Base-by-base conservation (phyloP, 2,329 filamentous ascomycete genomes). In the Decorospora gaudefroyi region DNA sequence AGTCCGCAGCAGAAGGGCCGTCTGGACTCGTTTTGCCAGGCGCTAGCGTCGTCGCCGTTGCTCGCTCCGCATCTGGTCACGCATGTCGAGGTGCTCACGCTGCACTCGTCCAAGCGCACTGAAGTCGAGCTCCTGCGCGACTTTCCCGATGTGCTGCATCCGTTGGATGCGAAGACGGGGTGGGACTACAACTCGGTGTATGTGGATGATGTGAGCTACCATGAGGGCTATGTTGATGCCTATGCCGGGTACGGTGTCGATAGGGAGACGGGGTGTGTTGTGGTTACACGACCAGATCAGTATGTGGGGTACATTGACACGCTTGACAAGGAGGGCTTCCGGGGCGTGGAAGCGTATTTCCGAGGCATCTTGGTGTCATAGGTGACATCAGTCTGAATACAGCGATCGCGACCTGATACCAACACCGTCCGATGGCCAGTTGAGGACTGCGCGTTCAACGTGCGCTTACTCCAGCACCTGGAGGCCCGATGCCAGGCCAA, bases 261-360 rank as follows among this genome's bases (percentile, higher is more conserved):
- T 51, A 62, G 53, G 12, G 70, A 77, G 39, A 66, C 68, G 13
- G 85, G 85, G 0, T 82, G 80, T 49, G 69, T 83, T 3, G 77
- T 86, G 0, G 70, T 84, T 1, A 71, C 84, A 2, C 68, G 86
- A 34, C 86, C 86, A 2, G 86, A 89, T 71, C 83, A 86, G 61
- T 84, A 88, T 65, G 78, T 88, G 21, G 76, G 71, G 0, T 71
- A 61, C 37, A 55, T 79, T 13, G 72, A 72, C 4, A 64, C 64
- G 18, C 18, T 73, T 32, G 67, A 72, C 22, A 60, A 55, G 45
- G 61, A 62, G 37, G 65, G 63, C 0, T 51, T 49, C 26, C 34
- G 42, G 17, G 66, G 57, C 1, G 51, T 71, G 11, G 66, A 69
- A 43, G 38, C 27, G 29, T 71, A 67, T 34, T 69, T 70, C 27